Base-by-base conservation (phyloP, 2,329 filamentous ascomycete genomes). In the Rhytidhysteron rufulum region DNA sequence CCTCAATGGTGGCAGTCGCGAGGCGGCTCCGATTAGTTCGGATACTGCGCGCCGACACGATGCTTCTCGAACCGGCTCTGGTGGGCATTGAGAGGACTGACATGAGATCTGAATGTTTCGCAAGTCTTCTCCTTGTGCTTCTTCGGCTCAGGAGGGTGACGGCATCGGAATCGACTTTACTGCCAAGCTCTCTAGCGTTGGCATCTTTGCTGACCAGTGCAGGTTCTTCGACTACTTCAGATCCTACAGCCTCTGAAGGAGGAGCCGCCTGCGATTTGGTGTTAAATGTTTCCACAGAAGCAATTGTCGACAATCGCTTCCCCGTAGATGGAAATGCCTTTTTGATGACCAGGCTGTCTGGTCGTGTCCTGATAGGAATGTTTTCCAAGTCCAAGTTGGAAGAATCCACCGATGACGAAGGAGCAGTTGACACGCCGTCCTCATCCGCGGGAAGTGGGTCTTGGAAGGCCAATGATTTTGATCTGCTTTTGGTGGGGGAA, bases 71-170 rank as follows among this genome's bases (percentile, higher is more conserved):
- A 42, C 83, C 76, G 35, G 76, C 75, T 37, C 65, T 68, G n/a
- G n/a, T n/a, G 34, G 84, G 82, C 43, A 88, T 69, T 0, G 90
- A 97, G 7, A 98, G 73, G 3, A 95, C 88, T 1, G 93, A 97
- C 29, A 98, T 88, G 18, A 98, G 74, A 63, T 98, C 93, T 13
- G 89, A 89, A 65, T 97, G 90, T 43, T 87, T 95, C 4, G 90
- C 95, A 29, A 95, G 75, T 44, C 86, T 81, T 47, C 88, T 79
- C 62, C 72, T 75, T 1, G 75, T 66, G 38, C 46, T 69, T 75
- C 51, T 72, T 71, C 61, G 56, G 68, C 60, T 63, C 61, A 60
- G 49, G 62, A 66, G 60, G 7, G 57, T 62, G 11, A 58, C 54
- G 6, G 61, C 59, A 29, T 66, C 58, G 25, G 55, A 41, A 34